Evolutionary conservation across 306 rosid species (phyloP), one percentile per base, ranked within the genome.

Genomic region (Ceratonia siliqua): DNA sequence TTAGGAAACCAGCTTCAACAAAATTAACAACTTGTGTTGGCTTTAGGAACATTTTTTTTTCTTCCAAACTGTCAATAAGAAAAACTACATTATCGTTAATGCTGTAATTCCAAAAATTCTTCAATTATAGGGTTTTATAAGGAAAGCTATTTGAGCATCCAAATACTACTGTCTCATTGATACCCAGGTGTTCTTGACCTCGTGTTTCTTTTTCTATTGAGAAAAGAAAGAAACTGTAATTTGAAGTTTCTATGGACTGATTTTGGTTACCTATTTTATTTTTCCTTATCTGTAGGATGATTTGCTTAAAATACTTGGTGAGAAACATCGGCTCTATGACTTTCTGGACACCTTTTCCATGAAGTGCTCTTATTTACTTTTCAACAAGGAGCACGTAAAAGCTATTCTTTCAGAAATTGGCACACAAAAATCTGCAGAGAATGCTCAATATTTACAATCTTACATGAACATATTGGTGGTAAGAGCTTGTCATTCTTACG

Each of bases 381-480:
- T 95, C 87, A 89, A 92, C 89, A 95, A 90, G 89, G 98, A 90
- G 82, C 94, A 95, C 43, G 96, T 89, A 73, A 90, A 89, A 83
- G 91, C 79, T 77, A 79, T 87, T 88, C 89, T 92, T 85, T 73
- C 69, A 72, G 96, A 92, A 86, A 75, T 78, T 32, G 67, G 69
- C 52, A 62, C 74, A 57, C 92, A 92, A 62, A 92, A 85, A 70
- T 79, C 92, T 72, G 76, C 86, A n/a, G 87, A 81, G 25, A 86
- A 83, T 84, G 74, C 73, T 39, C 86, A 65, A 66, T 81, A 30
- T 74, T 49, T 70, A 54, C 82, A 77, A 61, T 87, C 97, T 68
- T 90, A 90, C 81, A 82, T 95, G 91, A 77, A 89, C 83, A 82
- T 90, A 24, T 85, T 95, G 81, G 97, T 87, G 98, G 99, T 95